A percentile compares a stretch with the other conserved stretches of the same genome.
Evolutionary conservation across 805 yeast species (phyloP).

Genomic region (Saccharomyces kudriavzevii): DNA sequence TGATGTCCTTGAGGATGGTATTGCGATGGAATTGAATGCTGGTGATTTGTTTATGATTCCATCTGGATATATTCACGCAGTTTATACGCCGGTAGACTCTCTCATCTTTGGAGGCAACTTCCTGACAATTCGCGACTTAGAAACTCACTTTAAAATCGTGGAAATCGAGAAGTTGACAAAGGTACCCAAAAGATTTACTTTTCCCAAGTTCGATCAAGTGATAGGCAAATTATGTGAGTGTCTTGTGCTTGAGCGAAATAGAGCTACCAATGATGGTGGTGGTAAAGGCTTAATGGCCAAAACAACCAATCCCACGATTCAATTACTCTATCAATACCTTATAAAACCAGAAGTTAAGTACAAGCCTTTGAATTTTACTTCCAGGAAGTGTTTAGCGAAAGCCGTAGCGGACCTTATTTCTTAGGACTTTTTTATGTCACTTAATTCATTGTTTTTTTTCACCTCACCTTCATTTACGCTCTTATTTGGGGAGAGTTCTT

Average conservation of each 20-base stretch:
- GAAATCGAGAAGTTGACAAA: conserved; percentile 57
- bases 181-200: conserved; percentile 69
- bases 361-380: neutral
- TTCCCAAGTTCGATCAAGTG: conserved; percentile 65
- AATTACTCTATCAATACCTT: neutral
- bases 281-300: neutral
- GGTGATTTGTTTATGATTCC: conserved; percentile 82
- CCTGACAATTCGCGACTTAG: conserved; percentile 54
- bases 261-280: neutral
- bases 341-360: neutral
- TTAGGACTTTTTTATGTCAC: neutral
- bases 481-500: too few species aligned
- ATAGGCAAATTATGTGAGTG: conserved; percentile 27
- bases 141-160: conserved; percentile 53
- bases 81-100: conserved; percentile 72
- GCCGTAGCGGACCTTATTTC: neutral
- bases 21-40: conserved; percentile 42
- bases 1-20: conserved; percentile 42
- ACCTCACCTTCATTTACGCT: too few species aligned
- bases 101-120: conserved; percentile 85
- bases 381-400: neutral
- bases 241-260: neutral
- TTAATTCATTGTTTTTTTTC: too few species aligned
- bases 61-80: conserved; percentile 91
- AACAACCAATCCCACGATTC: neutral